Base-by-base conservation (phyloP, 2,329 filamentous ascomycete genomes). In the Ophiostoma novo-ulmi region DNA sequence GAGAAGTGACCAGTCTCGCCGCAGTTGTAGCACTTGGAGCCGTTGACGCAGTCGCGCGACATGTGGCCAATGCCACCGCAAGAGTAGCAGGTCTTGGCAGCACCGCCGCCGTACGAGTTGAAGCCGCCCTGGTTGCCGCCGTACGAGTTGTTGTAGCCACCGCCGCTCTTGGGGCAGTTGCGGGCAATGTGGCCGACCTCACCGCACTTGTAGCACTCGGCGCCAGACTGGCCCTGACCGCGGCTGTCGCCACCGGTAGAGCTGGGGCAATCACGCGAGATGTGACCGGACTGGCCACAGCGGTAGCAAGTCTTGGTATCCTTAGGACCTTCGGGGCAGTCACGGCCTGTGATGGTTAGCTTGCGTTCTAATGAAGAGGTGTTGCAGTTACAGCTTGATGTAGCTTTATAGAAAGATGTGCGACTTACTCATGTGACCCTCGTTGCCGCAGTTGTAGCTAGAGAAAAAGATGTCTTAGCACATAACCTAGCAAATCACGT, bases 21-120 rank as follows among this genome's bases (percentile, higher is more conserved):
- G 76, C 95, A 98, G 89, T 97, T 97, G 89, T 98, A 99, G 90
- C 95, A 99, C 87, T 98, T 98, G 86, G 96, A 94, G 78, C 95
- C 95, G 82, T 98, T 96, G 77, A 94, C 96, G 84, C 95, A 99
- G 83, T 98, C 95, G 76, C 87, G 91, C 79, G 92, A 94, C 91
- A 97, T 94, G 85, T 99, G 95, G 78, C 94, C 94, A 80, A 93
- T 94, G 75, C 95, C 95, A 77, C 95, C 95, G 84, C 95, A 98
- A 64, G 93, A 97, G 87, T 97, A 99, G 90, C 95, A 98, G 77
- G 93, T 97, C 85, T 94, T 93, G 78, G 75, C 72, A 71, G 73
- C 74, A 17, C 65, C 73, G 73, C 74, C 70, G 41, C 81, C 71
- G 67, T 63, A 66, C 38, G 63, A 65, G 68, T 69, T 79, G 73